Percentiles rank a stretch among this genome's conserved stretches.
These are phyloP conservation scores for Amaranthus hypochondriacus DNA, from an alignment of 148 eudicot genomes.

Conservation along the genomic window DNA sequence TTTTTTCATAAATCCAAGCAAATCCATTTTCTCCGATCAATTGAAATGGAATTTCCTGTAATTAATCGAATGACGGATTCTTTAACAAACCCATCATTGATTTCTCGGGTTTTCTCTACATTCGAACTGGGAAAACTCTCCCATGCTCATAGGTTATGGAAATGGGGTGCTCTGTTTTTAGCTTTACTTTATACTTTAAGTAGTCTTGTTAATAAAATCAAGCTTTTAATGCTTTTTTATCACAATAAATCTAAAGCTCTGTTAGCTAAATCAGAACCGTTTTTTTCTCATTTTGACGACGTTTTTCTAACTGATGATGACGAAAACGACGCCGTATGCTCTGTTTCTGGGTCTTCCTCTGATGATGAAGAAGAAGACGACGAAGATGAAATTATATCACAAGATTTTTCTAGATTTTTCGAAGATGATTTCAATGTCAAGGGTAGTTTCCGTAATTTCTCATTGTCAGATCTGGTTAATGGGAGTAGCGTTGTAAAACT, in stretches of 20 bases:
- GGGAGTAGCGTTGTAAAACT: slow-evolving; percentile 68
- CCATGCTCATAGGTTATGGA: slow-evolving; percentile 41
- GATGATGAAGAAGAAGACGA: slow-evolving; percentile 19
- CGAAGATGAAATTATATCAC: background rate
- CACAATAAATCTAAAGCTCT: slow-evolving; percentile 25
- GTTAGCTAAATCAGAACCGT: slow-evolving; percentile 28
- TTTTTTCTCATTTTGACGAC: slow-evolving; percentile 25
- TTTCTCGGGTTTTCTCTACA: slow-evolving; percentile 39
- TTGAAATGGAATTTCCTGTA: slow-evolving; percentile 50
- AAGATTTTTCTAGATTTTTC: background rate
- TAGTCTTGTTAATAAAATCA: slow-evolving; percentile 40
- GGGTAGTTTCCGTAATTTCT: slow-evolving; percentile 33
- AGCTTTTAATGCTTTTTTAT: slow-evolving; percentile 30
- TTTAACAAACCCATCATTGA: slow-evolving; percentile 41
- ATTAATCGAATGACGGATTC: slow-evolving; percentile 43
- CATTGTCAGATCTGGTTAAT: slow-evolving; percentile 42
- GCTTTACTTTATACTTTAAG: slow-evolving; percentile 51
- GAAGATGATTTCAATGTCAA: slow-evolving; percentile 36
- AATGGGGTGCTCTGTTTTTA: slow-evolving; percentile 63
- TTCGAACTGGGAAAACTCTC: slow-evolving; percentile 31
- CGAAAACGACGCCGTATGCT: slow-evolving; percentile 34
- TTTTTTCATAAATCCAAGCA: too few relatives aligned
- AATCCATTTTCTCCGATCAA: background rate
- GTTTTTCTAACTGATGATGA: slow-evolving; percentile 24
- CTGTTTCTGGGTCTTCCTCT: slow-evolving; percentile 23